Base-by-base conservation (phyloP, 805 yeast species). In the Pichia pseudocactophila region DNA sequence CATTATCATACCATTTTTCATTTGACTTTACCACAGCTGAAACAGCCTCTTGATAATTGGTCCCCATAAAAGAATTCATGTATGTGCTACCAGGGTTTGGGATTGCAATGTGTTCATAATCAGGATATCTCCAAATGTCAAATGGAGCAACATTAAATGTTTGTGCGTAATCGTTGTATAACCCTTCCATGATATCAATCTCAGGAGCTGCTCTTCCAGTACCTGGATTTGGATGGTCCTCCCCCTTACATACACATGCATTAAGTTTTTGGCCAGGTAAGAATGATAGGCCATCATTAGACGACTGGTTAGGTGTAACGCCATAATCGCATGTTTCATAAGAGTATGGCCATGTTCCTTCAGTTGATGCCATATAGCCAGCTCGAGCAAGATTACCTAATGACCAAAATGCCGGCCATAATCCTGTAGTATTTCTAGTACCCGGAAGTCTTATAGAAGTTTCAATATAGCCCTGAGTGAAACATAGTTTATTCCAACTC, bases 371-470 rank as follows among this genome's bases (percentile, higher is more conserved):
- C 60, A 75, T 62, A 55, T 73, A 85, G 2, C 95, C 95, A 0
- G 95, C 87, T 50, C 95, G 74, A 13, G 81, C 95, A 50, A 85
- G 67, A 55, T 85, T 85, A 28, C 95, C 95, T 73, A 86, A 68
- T 6, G 90, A 72, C 95, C 95, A 85, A 41, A 83, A 55, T 65
- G 92, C 95, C 1, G 95, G 95, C 95, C 95, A 85, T 48, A 85
- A 66, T 15, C 95, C 95, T 6, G 77, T 68, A 20, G 78, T 70
- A 42, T 73, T 63, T 50, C 87, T 89, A 50, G 71, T 73, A 42
- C 84, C 83, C 30, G 95, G 92, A 47, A 85, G 63, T 44, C 73
- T 71, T 0, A 83, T 86, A 3, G 85, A 78, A 2, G 80, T 71
- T 56, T 82, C 92, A 37, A 85, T 52, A 34, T 64, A 57, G 22